A percentile compares a stretch with the other conserved stretches of the same genome.
These are phyloP conservation scores for Dictyostelium citrinum DNA, from an alignment of 78 protist species.

Conservation along the genomic window DNA sequence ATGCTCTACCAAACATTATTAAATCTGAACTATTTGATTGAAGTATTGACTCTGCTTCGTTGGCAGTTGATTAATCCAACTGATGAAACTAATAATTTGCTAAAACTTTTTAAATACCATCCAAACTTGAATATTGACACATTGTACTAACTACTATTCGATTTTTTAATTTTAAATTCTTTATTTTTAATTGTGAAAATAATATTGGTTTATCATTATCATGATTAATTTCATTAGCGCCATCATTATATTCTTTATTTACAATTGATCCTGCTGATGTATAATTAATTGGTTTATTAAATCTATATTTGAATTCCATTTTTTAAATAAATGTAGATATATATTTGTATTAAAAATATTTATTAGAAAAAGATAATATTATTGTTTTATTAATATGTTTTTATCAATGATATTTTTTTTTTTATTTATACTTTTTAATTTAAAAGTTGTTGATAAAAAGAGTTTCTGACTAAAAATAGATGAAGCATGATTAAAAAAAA, in stretches of 20 bases:
- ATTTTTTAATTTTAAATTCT: conserved; percentile 22
- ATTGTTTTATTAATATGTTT: too few relatives aligned
- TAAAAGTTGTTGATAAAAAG: too few relatives aligned
- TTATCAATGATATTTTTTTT: too few relatives aligned
- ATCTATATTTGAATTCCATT: too few relatives aligned
- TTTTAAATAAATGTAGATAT: too few relatives aligned
- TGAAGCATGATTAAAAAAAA: too few relatives aligned
- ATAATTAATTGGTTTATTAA: background rate
- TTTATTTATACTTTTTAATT: too few relatives aligned
- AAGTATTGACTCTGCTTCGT: background rate
- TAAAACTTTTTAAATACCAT: conserved; percentile 2
- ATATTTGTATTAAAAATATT: too few relatives aligned
- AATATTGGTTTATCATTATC: background rate
- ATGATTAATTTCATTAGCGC: background rate
- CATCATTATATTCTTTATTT: background rate
- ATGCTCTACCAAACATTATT: conserved; percentile 21
- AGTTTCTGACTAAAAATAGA: too few relatives aligned
- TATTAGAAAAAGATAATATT: too few relatives aligned
- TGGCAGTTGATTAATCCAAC: conserved; percentile 26
- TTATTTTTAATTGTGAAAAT: conserved; percentile 6
- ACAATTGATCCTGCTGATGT: background rate
- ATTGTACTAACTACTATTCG: conserved; percentile 52
- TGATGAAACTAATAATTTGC: background rate
- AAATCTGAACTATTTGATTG: background rate
- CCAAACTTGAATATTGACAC: conserved; percentile 1